Conservation (phyloP, 2,329 filamentous ascomycete genomes). For the Corniculantispora saksenae region DNA sequence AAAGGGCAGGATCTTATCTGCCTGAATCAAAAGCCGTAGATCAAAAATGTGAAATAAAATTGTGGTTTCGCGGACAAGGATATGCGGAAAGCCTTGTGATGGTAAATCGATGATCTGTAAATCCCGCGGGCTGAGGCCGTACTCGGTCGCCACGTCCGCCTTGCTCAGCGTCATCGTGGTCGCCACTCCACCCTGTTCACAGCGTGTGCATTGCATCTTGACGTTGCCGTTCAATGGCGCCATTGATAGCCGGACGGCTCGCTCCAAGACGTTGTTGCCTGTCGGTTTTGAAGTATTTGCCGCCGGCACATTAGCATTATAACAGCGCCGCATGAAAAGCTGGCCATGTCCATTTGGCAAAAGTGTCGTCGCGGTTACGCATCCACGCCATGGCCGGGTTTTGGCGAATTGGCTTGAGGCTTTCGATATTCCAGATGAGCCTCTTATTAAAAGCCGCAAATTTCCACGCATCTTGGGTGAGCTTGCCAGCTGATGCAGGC, state of each 20-base stretch:
- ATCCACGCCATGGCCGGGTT: neutral
- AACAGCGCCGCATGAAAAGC: neutral
- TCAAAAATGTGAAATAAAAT: conserved; percentile 38
- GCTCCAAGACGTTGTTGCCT: neutral
- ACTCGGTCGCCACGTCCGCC: conserved; percentile 18
- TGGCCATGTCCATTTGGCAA: neutral
- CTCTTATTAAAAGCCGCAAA: neutral
- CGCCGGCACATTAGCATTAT: neutral
- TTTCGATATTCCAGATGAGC: neutral
- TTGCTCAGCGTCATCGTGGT: conserved; percentile 20
- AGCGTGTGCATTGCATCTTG: conserved; percentile 15
- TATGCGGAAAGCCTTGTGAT: conserved; percentile 35
- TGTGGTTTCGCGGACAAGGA: conserved; percentile 33
- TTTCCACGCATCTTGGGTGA: neutral
- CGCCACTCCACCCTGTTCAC: conserved; percentile 1
- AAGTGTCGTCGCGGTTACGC: neutral
- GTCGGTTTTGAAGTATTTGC: neutral
- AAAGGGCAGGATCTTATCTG: conserved; percentile 33
- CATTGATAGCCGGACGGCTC: conserved; percentile 1
- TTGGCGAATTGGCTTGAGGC: neutral
- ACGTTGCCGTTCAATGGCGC: conserved; percentile 15
- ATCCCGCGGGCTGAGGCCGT: conserved; percentile 29
- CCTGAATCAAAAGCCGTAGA: conserved; percentile 36
- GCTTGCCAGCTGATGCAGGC: neutral
- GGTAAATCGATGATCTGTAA: conserved; percentile 35